Base-by-base conservation (phyloP, 805 yeast genomes). In the Cyberlindnera nakhonratchasimensis region DNA sequence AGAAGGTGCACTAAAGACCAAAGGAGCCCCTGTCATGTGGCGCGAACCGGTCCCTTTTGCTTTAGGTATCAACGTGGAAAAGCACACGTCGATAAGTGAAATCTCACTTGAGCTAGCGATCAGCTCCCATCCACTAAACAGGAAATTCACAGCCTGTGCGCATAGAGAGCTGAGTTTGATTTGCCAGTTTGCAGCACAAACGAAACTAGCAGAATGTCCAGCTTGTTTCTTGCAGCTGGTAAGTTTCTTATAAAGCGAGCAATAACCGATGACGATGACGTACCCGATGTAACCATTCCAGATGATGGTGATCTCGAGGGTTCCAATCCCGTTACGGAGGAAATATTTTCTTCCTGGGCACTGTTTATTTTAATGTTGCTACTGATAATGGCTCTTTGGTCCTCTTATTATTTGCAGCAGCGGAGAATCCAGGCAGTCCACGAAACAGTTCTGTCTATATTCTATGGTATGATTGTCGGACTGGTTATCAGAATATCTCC, bases 331-430 rank as follows among this genome's bases (percentile, higher is more conserved):
- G 84, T 88, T 17, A 80, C 91, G 3, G 96, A 91, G 55, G 99
- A 93, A 63, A 88, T 93, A 54, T 93, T 89, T 63, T 86, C 96
- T 5, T 88, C 97, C 0, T 93, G 99, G 99, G 98, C 99, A 0
- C 67, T 93, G 23, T 90, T 89, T 64, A 95, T 93, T 45, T 71
- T 93, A 49, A 62, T 93, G 37, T 78, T 85, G 43, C 70, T 93
- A 34, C 69, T 93, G 34, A 84, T 91, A 45, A 76, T 90, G 8
- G 96, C 99, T 0, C 69, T 93, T 39, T 93, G 97, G 97, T 87
- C 96, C 4, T 83, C 95, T 23, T 93, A 91, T 65, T 91, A 86
- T 60, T 70, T 93, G 37, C 96, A 91, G 58, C 96, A 88, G 56
- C 77, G 87, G 54, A 75, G 93, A 51, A 91, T 93, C 55, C 90